Evolutionary conservation across 495 filamentous ascomycete genomes (phyloP).

Genomic region (Penicillium paradoxum): DNA sequence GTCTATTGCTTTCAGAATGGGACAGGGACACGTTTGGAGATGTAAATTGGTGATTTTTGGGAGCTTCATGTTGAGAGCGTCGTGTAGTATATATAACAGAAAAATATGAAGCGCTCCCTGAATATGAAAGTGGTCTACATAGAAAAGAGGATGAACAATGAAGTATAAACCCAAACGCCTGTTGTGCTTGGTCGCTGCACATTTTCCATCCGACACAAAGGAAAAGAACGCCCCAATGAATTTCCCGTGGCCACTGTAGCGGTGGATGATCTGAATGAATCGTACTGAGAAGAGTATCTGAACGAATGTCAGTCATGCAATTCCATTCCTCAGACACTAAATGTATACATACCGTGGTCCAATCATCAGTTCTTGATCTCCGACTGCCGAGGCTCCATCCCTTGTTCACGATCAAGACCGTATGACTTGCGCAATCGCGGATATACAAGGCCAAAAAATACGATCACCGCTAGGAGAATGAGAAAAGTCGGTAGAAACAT

Average conservation of each 20-base stretch:
- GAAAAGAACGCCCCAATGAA: not conserved
- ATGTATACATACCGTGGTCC: not conserved
- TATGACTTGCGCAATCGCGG: slow-evolving; percentile 26
- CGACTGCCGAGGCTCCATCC: not conserved
- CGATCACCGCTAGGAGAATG: slow-evolving; percentile 32
- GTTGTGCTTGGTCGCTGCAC: not conserved
- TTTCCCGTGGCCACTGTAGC: not conserved
- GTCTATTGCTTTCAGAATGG: no score
- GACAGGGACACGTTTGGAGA: no score
- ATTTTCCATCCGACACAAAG: not conserved
- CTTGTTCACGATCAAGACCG: slow-evolving; percentile 8
- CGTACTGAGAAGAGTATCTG: no score
- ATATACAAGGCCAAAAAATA: slow-evolving; percentile 34
- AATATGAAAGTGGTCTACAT: no score
- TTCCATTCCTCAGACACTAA: not conserved
- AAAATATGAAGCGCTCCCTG: no score
- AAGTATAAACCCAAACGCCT: not conserved
- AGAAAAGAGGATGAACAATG: not conserved
- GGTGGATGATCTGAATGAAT: not conserved
- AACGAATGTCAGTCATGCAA: not conserved
- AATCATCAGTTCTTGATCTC: not conserved
- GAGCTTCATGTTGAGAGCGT: no score
- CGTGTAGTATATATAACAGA: no score
- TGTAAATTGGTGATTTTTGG: no score
- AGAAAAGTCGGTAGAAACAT: slow-evolving; percentile 40